Base-by-base conservation (phyloP, 2,329 filamentous ascomycete species). In the Coniella vitis region DNA sequence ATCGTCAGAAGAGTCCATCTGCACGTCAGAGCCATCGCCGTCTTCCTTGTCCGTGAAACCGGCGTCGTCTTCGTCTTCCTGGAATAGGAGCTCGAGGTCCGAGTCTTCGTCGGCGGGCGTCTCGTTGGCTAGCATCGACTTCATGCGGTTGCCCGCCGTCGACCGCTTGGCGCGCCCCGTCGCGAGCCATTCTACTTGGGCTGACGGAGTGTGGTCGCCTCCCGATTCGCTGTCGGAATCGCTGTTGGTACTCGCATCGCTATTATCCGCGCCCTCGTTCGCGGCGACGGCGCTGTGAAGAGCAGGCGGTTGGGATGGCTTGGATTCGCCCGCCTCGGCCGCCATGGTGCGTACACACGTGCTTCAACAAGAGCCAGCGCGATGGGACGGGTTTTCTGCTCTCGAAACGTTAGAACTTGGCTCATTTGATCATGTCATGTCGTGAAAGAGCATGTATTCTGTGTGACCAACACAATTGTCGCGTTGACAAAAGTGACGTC, bases 81-180 rank as follows among this genome's bases (percentile, higher is more conserved):
- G 81, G 58, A 89, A 89, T n/a, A 89, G 74, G 2, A 87, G 71
- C 57, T 86, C 83, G n/a, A 88, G 75, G 44, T 84, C 52, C 22
- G 76, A 76, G 54, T 81, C 82, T n/a, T 63, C 59, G 47, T 56
- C 61, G 19, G 60, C 60, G 40, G 82, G 82, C 53, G 83, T 83
- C 61, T 89, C 86, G 56, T 84, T 83, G 47, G 86, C 81, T 39
- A 93, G 72, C 63, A 95, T 80, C 43, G 81, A 80, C 58, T 86
- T 83, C 76, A 95, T 86, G 55, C 88, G 83, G 63, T 89, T 90
- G 51, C 90, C 90, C 17, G 90, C 90, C 0, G 87, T 95, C 12
- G 84, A 83, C 55, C 90, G 84, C 65, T 82, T 87, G 56, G 80
- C 73, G 52, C 90, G 84, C 34, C 81, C 81, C 4, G 84, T 87